Base-by-base conservation (phyloP, 495 filamentous ascomycete genomes). In the Copromyces sp. region DNA sequence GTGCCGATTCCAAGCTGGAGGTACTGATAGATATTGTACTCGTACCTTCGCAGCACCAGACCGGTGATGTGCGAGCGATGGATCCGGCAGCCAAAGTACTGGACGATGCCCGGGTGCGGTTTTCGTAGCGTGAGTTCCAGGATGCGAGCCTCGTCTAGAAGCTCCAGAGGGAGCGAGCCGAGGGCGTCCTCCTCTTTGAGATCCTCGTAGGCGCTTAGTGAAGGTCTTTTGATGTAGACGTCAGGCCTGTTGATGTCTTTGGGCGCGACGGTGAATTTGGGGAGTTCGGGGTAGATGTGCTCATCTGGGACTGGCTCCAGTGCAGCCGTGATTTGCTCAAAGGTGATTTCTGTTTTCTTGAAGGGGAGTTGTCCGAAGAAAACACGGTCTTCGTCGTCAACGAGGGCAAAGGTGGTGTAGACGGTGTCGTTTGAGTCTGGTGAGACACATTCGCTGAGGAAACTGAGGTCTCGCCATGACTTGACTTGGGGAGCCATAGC, bases 101-200 rank as follows among this genome's bases (percentile, higher is more conserved):
- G 72, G 29, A 80, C 76, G 68, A 82, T 80, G 69, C 80, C 80
- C 20, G 78, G 81, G 71, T 83, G 79, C 24, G 81, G 81, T 6
- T 3, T 14, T 9, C 72, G 68, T 5, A 69, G 73, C 0, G 78
- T 59, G 35, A 61, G 24, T 37, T 79, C 70, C 40, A 79, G 65
- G 14, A 73, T 70, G 20, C 73, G 24, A 7, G 76, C 78, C 68
- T 81, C 78, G 69, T 73, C 78, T 7, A 80, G 2, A 2, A 80
- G 32, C 68, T 38, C 53, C n/a, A 44, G 38, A 16, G 74, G 74
- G 40, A 76, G 65, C 47, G 69, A 40, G 47, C 68, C 29, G 12
- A 76, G 68, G 37, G 71, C 69, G 9, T 76, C 71, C 29, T 74
- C 53, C 44, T 72, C 68, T 42, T 74, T 69, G 70, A 68, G 74